A percentile compares a stretch with the other conserved stretches of the same genome.
Conservation (phyloP, 768 basidiomycete species). For the Russula sp. region DNA sequence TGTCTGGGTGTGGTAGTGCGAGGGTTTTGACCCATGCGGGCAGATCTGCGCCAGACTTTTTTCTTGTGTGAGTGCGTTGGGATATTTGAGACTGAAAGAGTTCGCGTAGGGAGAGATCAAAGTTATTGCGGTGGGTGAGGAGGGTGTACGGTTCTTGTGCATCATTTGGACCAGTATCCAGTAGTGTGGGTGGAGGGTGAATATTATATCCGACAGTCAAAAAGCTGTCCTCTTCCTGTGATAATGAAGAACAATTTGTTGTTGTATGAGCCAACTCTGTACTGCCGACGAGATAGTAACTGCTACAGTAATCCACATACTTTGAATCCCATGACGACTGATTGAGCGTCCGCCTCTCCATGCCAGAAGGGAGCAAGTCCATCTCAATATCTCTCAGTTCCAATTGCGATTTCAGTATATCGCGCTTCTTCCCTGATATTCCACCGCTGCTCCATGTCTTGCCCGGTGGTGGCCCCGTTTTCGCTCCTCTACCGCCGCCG, state of each 20-base stretch:
- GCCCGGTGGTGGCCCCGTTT: slow-evolving; percentile 37
- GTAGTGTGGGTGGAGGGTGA: slow-evolving; percentile 49
- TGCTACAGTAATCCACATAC: slow-evolving; percentile 40
- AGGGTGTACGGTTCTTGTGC: slow-evolving; percentile 46
- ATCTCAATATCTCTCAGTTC: slow-evolving; percentile 66
- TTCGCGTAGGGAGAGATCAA: slow-evolving; percentile 49
- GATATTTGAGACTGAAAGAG: slow-evolving; percentile 49
- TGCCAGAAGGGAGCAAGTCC: slow-evolving; percentile 75
- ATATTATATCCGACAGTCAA: slow-evolving; percentile 75
- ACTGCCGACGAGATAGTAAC: slow-evolving; percentile 10
- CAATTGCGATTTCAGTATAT: slow-evolving; percentile 65
- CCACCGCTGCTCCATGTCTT: slow-evolving; percentile 34
- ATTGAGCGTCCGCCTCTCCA: slow-evolving; percentile 74
- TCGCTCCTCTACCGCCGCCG: slow-evolving; percentile 36
- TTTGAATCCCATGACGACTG: slow-evolving; percentile 81
- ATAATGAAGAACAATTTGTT: not conserved
- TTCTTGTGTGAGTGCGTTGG: slow-evolving; percentile 40
- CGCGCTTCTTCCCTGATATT: slow-evolving; percentile 53
- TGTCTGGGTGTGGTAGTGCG: slow-evolving; percentile 51
- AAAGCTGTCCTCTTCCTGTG: slow-evolving; percentile 62
- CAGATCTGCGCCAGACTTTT: slow-evolving; percentile 45
- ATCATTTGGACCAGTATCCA: slow-evolving; percentile 40
- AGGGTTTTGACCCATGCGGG: slow-evolving; percentile 59
- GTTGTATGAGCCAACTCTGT: slow-evolving; percentile 15
- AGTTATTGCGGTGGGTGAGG: slow-evolving; percentile 61